Evolutionary conservation across 768 basidiomycete genomes (phyloP), one percentile per base, ranked within the genome.

Genomic region (Mycena latifolia): DNA sequence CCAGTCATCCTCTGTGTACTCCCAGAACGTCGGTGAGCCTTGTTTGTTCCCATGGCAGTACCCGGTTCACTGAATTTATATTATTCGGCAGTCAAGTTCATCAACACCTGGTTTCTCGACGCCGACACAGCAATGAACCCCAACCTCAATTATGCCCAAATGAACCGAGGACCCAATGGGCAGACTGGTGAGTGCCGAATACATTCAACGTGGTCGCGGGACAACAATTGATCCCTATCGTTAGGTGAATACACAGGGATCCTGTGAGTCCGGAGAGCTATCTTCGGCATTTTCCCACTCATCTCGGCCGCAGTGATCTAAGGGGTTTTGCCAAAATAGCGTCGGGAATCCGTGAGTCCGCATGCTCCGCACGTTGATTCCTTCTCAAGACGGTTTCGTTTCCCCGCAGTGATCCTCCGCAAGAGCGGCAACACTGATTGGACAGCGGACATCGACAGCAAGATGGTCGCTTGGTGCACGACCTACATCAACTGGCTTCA

Each of bases 51-150:
- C 51, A 22, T 22, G 2, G 5, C 8, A 22, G 5, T 46, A 12
- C 27, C 29, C 51, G n/a, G 9, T 11, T 45, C 9, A 17, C 37
- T 28, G 24, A 55, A 33, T 29, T 48, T 0, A 39, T 22, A 8
- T 22, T 45, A 45, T n/a, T n/a, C 22, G 39, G 11, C 22, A 80
- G 86, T 80, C 14, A 72, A 74, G 6, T 87, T 81, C 73, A 74
- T 91, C 66, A 73, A 82, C 15, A 81, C 85, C 0, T 90, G 88
- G 86, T 92, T 91, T 78, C 69, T 90, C 24, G 80, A 89, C 66
- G 62, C 75, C 1, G 77, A 74, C 6, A 91, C 89, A 1, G 75
- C 66, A 45, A 91, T 92, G 89, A 89, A 87, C 61, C 89, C 89
- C 0, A 86, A 89, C 69, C 77, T 92, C 47, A 80, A 88, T 61